Percentiles rank a stretch among this genome's conserved stretches.
phyloP scores from a whole-genome alignment of 345 rosid species.

The Pugionium dolabratum region DNA sequence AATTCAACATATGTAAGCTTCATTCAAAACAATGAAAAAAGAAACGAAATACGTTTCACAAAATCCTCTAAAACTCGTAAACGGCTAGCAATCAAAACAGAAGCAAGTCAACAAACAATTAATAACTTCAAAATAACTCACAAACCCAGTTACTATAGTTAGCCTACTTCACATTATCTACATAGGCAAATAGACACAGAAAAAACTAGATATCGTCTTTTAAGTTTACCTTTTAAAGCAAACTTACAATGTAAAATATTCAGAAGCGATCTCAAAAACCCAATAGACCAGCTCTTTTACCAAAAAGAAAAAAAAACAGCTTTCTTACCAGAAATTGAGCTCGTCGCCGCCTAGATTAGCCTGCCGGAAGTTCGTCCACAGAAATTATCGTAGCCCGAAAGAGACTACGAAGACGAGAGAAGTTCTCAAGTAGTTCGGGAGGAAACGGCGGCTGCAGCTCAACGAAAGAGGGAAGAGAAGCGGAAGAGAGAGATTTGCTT shows the following conservation, averaged over 20 bases:
- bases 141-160: conserved; percentile 24
- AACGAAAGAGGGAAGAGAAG: conserved; percentile 25
- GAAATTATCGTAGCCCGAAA: conserved; percentile 13
- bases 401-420: conserved; percentile 23
- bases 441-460: conserved; percentile 43
- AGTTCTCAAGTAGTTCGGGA: conserved; percentile 24
- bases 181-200: not conserved
- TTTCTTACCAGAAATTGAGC: conserved; percentile 30
- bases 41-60: not conserved
- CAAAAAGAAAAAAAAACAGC: not conserved
- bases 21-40: not conserved
- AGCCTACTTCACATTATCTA: not conserved
- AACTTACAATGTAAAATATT: not conserved
- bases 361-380: conserved; percentile 16
- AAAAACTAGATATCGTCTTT: not conserved
- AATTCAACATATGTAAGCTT: conserved; percentile 1
- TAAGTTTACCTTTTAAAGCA: not conserved
- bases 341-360: conserved; percentile 25
- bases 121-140: not conserved
- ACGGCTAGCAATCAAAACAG: not conserved
- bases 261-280: conserved; percentile 20
- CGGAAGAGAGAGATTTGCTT: conserved; percentile 11
- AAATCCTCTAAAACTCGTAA: not conserved
- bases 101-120: conserved; percentile 8
- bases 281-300: conserved; percentile 5